phyloP scores from a whole-genome alignment of 331 rosid species.

The Cucumis variabilis region DNA sequence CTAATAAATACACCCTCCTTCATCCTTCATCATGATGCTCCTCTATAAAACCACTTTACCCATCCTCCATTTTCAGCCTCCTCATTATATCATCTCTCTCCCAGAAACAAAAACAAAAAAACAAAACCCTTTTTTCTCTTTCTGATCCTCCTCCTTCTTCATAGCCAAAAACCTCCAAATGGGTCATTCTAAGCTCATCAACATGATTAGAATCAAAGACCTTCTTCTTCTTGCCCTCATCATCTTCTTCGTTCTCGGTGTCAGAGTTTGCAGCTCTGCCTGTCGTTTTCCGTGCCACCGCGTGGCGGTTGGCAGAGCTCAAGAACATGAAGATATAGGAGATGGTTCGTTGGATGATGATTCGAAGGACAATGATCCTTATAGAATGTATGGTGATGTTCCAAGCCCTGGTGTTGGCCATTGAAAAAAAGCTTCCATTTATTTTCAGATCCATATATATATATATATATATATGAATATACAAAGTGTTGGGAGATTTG shows the following conservation, averaged over 20 bases:
- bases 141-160: neutral
- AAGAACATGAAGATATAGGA: slow-evolving; percentile 37
- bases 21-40: slow-evolving; percentile 25
- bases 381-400: slow-evolving; percentile 81
- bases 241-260: neutral
- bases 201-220: neutral
- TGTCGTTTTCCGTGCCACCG: slow-evolving; percentile 41
- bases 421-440: slow-evolving; percentile 40
- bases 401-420: slow-evolving; percentile 98
- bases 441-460: neutral
- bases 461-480: neutral
- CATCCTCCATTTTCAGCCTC: slow-evolving; percentile 14
- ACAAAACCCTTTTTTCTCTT: neutral
- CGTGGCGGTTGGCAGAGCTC: slow-evolving; percentile 8
- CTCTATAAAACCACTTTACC: slow-evolving; percentile 26
- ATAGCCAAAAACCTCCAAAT: neutral
- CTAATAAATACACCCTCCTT: neutral
- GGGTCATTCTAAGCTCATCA: slow-evolving; percentile 15
- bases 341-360: slow-evolving; percentile 35
- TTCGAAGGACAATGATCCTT: slow-evolving; percentile 59
- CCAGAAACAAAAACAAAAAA: neutral
- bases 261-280: slow-evolving; percentile 23
- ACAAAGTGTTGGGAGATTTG: slow-evolving; percentile 22
- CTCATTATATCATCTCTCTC: slow-evolving; percentile 13
- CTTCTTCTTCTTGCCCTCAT: slow-evolving; percentile 15